These are phyloP conservation scores for Gynostemma pentaphyllum DNA, from an alignment of 306 rosid species.

Conservation along the genomic window DNA sequence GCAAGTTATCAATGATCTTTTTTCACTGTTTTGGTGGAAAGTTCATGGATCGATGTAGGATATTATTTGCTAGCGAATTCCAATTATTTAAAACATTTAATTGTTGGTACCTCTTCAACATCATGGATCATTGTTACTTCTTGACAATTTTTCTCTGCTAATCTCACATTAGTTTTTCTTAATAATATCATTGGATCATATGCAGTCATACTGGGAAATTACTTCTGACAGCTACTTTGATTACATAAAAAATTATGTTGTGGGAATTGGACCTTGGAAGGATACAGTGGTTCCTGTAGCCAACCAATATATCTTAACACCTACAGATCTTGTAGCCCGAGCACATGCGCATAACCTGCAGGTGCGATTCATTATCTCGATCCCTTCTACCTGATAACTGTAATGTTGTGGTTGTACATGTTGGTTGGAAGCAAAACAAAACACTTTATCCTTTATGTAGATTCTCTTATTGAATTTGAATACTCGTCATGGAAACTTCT, in stretches of 20 bases:
- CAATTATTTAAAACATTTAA: too few species aligned
- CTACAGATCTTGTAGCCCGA: slow-evolving; percentile 62
- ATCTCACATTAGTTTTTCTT: not conserved
- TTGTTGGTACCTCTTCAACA: too few species aligned
- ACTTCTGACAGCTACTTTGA: slow-evolving; percentile 59
- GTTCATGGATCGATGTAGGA: too few species aligned
- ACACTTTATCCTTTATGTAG: not conserved
- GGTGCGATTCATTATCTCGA: slow-evolving; percentile 28
- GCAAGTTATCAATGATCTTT: too few species aligned
- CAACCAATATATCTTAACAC: slow-evolving; percentile 36
- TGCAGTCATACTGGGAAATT: slow-evolving; percentile 92
- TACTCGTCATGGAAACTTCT: not conserved
- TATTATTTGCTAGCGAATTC: too few species aligned
- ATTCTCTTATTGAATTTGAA: not conserved
- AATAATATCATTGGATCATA: slow-evolving; percentile 3
- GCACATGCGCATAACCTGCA: slow-evolving; percentile 82
- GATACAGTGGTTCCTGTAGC: slow-evolving; percentile 61
- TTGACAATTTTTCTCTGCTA: not conserved
- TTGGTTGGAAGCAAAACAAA: slow-evolving; percentile 1
- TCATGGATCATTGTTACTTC: not conserved
- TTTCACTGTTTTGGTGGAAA: too few species aligned
- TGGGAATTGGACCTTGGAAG: slow-evolving; percentile 96
- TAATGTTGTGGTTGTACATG: not conserved
- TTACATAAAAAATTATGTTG: slow-evolving; percentile 61
- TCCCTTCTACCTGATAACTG: not conserved